A percentile compares a stretch with the other conserved stretches of the same genome.
Evolutionary conservation across 805 yeast species (phyloP).

Genomic region (Saccharomycopsis amapae): DNA sequence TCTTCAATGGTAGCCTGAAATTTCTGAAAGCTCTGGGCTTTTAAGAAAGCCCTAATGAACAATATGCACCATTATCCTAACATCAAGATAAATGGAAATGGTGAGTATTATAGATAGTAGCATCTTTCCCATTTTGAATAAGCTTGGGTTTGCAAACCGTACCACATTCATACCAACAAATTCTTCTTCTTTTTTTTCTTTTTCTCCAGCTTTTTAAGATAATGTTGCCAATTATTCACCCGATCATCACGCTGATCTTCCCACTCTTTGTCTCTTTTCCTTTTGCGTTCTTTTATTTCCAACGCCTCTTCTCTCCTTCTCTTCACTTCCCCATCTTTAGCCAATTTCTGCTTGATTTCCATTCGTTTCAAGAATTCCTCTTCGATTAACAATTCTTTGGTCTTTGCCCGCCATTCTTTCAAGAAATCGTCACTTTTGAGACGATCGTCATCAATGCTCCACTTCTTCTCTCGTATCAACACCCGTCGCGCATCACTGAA

Average conservation of each 20-base stretch:
- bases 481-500: conserved; percentile 38
- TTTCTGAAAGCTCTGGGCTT: too few relatives aligned
- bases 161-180: too few relatives aligned
- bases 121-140: too few relatives aligned
- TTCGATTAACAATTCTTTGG: conserved; percentile 38
- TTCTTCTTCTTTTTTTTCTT: conserved; percentile 37
- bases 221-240: conserved; percentile 54
- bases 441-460: conserved; percentile 34
- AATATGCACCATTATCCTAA: too few relatives aligned
- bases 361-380: conserved; percentile 38
- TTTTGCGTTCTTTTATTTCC: conserved; percentile 30
- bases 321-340: conserved; percentile 34
- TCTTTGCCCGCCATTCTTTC: conserved; percentile 36
- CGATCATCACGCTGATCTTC: conserved; percentile 52
- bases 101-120: too few relatives aligned
- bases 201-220: conserved; percentile 36
- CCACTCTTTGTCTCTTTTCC: conserved; percentile 44
- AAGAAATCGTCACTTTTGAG: conserved; percentile 31
- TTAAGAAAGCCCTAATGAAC: too few relatives aligned
- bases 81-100: too few relatives aligned
- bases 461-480: conserved; percentile 31
- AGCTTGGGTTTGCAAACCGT: too few relatives aligned
- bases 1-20: too few relatives aligned
- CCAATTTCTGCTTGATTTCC: conserved; percentile 35
- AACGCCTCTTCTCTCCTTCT: conserved; percentile 26